Conservation (phyloP, 306 rosid genomes). For the apple (Malus domestica) region ASM211411v1 NC_041803.1:15112001-15112500, state of each 20-base stretch:
- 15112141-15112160: neutral
- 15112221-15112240: neutral
- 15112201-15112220: constrained; percentile 7
- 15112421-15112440: constrained; percentile 32
- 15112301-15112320: neutral
- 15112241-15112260: constrained; percentile 12
- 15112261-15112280: constrained; percentile 18
- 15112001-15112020: too few relatives aligned
- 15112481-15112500: constrained; percentile 24
- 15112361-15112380: constrained; percentile 23
- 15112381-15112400: constrained; percentile 1
- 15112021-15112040: too few relatives aligned
- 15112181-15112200: constrained; percentile 11
- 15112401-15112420: constrained; percentile 37
- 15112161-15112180: neutral
- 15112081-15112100: neutral
- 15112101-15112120: neutral
- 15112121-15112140: neutral
- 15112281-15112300: constrained; percentile 30
- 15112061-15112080: neutral
- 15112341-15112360: constrained; percentile 29
- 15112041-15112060: too few relatives aligned
- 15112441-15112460: constrained; percentile 11
- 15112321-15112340: neutral
- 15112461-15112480: constrained; percentile 18